Conservation (phyloP, 805 yeast species). For the Grigorovia transvaalensis region DNA sequence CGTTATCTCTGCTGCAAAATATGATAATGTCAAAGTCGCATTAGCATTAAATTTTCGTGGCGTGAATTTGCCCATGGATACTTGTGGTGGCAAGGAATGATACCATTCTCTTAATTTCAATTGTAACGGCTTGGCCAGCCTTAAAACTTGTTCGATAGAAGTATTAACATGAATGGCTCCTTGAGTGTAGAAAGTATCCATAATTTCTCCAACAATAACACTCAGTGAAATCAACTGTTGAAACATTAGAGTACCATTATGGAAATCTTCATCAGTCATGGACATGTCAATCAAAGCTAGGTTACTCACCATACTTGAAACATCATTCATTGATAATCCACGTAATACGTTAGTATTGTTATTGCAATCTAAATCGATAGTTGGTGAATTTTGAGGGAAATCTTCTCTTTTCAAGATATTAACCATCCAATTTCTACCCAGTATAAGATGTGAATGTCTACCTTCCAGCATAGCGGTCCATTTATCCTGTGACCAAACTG, state of each 20-base stretch:
- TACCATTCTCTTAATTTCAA: constrained; percentile 64
- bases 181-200: constrained; percentile 64
- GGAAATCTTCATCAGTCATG: constrained; percentile 43
- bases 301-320: constrained; percentile 7
- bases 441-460: constrained; percentile 71
- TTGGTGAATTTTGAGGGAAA: constrained; percentile 57
- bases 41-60: constrained; percentile 59
- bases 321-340: background rate
- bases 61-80: constrained; percentile 52
- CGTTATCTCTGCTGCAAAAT: constrained; percentile 82
- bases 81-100: constrained; percentile 53
- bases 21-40: constrained; percentile 72
- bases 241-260: constrained; percentile 59
- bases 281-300: constrained; percentile 21
- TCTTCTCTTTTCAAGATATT: constrained; percentile 55
- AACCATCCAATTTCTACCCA: constrained; percentile 73
- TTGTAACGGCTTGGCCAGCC: constrained; percentile 73
- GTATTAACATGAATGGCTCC: constrained; percentile 46
- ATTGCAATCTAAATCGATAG: constrained; percentile 5
- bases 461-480: constrained; percentile 80
- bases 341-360: constrained; percentile 1
- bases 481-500: constrained; percentile 83
- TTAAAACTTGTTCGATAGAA: constrained; percentile 58
- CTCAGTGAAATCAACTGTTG: constrained; percentile 57
- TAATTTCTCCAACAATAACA: constrained; percentile 58